Evolutionary conservation across 225 moss, liverwort and hornwort species (phyloP), one percentile per base, ranked within the genome.

Genomic region (Neckera pumila): DNA sequence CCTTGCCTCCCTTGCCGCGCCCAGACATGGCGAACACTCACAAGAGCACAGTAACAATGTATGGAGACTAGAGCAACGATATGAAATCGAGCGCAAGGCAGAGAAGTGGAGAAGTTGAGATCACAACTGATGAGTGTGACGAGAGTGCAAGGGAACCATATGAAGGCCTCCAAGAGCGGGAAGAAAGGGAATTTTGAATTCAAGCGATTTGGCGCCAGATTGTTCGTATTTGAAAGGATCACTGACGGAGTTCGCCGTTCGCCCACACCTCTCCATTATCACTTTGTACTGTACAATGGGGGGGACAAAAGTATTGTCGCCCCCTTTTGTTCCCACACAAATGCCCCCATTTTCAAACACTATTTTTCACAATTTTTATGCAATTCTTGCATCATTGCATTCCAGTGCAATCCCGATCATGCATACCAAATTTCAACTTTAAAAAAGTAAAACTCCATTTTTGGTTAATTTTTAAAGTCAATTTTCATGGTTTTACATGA

Each of bases 111-210:
- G 60, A 49, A 3, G 4, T 0, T 5, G 57, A 20, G 15, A 16
- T 2, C 2, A 0, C 20, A 4, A 45, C 7, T 28, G 36, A 8
- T 21, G 4, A 1, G 3, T 0, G 3, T 2, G 0, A 0, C 0
- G 1, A 11, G 1, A 2, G 59, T 13, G n/a, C 15, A 49, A 30
- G 54, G 40, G 82, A 42, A 33, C 13, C 8, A 40, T 82, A 87
- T 81, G 9, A 14, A 33, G 74, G 40, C 13, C 34, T 33, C 42
- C 31, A 6, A 73, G 73, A 18, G 74, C 74, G 87, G 82, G 82
- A 88, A 42, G 75, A 34, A 31, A 10, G 54, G 18, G 7, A 42
- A 56, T 88, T 88, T 88, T 82, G 82, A 88, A 88, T 62, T 63
- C 74, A 33, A 73, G 31, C 53, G 2, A 51, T 61, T 40, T 74